Conservation (phyloP, 2,329 filamentous ascomycete species). For the Apiospora kogelbergensis region DNA sequence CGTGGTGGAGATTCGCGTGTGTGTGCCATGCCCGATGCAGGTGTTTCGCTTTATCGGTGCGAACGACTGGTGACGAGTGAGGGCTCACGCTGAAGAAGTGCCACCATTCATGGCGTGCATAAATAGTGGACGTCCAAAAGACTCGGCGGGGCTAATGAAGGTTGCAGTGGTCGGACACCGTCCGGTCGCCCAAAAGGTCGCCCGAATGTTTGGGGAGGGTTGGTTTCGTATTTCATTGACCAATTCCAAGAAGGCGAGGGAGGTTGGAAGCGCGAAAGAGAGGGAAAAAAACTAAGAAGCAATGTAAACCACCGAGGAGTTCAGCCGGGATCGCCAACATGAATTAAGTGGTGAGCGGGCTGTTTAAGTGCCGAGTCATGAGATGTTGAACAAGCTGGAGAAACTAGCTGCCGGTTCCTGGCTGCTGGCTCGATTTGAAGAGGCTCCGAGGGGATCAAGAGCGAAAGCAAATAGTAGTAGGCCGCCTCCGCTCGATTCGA, state of each 20-base stretch:
- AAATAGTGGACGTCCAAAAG: not conserved
- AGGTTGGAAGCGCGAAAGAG: no score
- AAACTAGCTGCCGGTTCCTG: no score
- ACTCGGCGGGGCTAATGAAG: not conserved
- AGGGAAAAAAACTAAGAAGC: not conserved
- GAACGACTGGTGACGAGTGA: not conserved
- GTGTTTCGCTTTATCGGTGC: not conserved
- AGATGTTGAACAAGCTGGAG: no score
- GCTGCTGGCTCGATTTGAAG: no score
- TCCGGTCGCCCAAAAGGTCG: no score
- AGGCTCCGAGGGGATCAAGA: no score
- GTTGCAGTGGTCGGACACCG: not conserved
- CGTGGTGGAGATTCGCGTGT: not conserved
- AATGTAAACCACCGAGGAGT: not conserved
- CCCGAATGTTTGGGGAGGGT: not conserved
- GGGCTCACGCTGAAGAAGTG: not conserved
- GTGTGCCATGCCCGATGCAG: not conserved
- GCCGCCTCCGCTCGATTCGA: no score
- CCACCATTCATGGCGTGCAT: not conserved
- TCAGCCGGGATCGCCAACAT: not conserved
- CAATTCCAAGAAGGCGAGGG: conserved; percentile 6
- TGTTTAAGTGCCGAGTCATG: not conserved
- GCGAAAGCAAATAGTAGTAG: no score
- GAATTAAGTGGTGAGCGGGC: not conserved
- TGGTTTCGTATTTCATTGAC: not conserved